Base-by-base conservation (phyloP, 768 basidiomycete species). In the Leccinellum albellum region DNA sequence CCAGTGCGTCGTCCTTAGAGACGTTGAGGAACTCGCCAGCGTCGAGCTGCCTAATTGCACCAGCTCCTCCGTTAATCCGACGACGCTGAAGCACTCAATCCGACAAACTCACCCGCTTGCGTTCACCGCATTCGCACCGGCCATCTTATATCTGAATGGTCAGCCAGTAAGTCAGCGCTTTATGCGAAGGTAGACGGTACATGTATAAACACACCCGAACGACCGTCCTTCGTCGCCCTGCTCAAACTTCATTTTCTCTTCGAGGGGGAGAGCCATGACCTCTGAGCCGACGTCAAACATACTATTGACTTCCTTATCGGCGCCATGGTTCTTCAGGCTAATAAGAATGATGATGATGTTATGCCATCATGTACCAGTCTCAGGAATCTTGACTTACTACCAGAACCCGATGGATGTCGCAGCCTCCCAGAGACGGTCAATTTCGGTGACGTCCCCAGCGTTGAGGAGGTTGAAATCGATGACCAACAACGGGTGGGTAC, bases 1-100 rank as follows among this genome's bases (percentile, higher is more conserved):
- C 78, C 0, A 89, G 65, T 0, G 78, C 84, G 60, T 90, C 88
- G 64, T 90, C 87, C 64, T 87, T 86, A 0, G 86, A 75, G 31
- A 88, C 69, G 62, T 87, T 87, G 56, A 88, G 74, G 67, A 86
- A 87, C 64, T 88, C 85, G 3, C 78, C 76, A 0, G 76, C 77
- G 64, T 88, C 87, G 48, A 77, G 56, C 6, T 28, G 49, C 2
- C 63, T 67, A 14, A 37, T 37, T n/a, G 37, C 37, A 37, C n/a
- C 37, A n/a, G n/a, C 37, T 37, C 17, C 17, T n/a, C 37, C 37
- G 9, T 37, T 37, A 37, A n/a, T 37, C 17, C 37, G 37, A 37
- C 14, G n/a, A 37, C 9, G n/a, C 17, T 37, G 37, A 37, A 31
- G 50, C 40, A 20, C 4, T 21, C 28, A 14, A 45, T 9, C 7